Evolutionary conservation across 805 yeast genomes (phyloP).

Genomic region (Yamadazyma scolyti): DNA sequence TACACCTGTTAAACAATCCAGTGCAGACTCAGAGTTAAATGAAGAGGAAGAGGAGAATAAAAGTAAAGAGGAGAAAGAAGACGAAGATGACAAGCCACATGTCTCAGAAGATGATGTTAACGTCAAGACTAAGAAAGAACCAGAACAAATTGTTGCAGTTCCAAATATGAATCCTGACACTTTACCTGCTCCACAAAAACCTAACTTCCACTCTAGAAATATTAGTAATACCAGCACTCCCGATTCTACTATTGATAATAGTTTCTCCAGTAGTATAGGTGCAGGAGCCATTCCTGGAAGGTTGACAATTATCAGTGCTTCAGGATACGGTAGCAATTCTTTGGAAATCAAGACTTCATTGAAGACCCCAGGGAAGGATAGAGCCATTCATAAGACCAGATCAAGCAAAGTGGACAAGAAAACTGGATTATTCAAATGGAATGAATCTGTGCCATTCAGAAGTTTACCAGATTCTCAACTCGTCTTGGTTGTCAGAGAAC

Average conservation of each 20-base stretch:
- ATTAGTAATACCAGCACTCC: constrained; percentile 27
- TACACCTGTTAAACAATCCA: too few species aligned
- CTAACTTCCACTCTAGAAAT: constrained; percentile 18
- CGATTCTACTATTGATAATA: constrained; percentile 11
- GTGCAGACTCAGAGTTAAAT: constrained; percentile 1
- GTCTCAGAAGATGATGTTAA: constrained; percentile 5
- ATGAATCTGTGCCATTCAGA: constrained; percentile 65
- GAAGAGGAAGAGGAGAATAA: too few species aligned
- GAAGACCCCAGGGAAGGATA: constrained; percentile 44
- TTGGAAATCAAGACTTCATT: constrained; percentile 54
- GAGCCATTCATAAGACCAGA: constrained; percentile 65
- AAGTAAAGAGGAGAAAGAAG: too few species aligned
- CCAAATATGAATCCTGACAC: constrained; percentile 30
- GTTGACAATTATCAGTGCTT: constrained; percentile 47
- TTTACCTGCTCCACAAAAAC: constrained; percentile 39
- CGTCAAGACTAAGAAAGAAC: not conserved
- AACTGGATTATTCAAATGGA: constrained; percentile 48
- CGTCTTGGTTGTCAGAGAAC: constrained; percentile 58
- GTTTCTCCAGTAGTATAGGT: constrained; percentile 33
- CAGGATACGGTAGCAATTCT: constrained; percentile 33
- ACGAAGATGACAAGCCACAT: constrained; percentile 4
- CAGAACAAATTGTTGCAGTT: constrained; percentile 17
- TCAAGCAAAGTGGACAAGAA: constrained; percentile 41
- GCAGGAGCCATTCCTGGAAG: constrained; percentile 49
- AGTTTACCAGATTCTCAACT: constrained; percentile 60